Percentiles rank a stretch among this genome's conserved stretches.
These are phyloP conservation scores for Boletus sensibilis DNA, from an alignment of 768 basidiomycete genomes.

Conservation along the genomic window DNA sequence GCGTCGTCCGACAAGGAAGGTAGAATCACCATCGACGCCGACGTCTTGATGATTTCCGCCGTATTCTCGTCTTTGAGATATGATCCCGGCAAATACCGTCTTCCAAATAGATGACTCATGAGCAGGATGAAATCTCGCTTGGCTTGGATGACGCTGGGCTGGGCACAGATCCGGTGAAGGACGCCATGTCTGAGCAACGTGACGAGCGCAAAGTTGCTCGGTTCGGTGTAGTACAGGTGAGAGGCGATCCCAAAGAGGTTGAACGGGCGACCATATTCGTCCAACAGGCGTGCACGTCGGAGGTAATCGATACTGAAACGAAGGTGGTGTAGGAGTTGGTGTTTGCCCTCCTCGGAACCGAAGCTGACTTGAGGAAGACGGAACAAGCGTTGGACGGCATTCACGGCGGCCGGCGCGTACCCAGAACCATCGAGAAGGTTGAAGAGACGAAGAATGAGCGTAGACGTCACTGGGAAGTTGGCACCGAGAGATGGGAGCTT, in stretches of 20 bases:
- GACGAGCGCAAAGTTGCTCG: constrained; percentile 66
- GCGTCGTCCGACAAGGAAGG: constrained; percentile 46
- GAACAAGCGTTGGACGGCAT: constrained; percentile 52
- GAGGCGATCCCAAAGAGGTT: constrained; percentile 54
- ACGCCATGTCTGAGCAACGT: constrained; percentile 55
- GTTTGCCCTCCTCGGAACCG: constrained; percentile 49
- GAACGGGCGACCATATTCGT: constrained; percentile 53
- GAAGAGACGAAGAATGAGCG: constrained; percentile 61
- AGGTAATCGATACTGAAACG: constrained; percentile 74
- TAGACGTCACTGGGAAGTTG: constrained; percentile 66
- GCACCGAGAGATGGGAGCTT: constrained; percentile 60
- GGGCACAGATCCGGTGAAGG: constrained; percentile 54
- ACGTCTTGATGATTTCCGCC: constrained; percentile 38
- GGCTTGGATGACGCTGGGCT: constrained; percentile 39
- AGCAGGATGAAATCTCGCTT: constrained; percentile 52
- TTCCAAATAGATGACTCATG: constrained; percentile 65
- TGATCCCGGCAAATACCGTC: constrained; percentile 50
- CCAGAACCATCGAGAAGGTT: constrained; percentile 64
- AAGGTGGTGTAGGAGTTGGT: constrained; percentile 63
- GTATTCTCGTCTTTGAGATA: constrained; percentile 40
- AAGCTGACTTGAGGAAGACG: constrained; percentile 59
- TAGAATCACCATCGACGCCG: constrained; percentile 57
- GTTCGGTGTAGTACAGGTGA: constrained; percentile 64
- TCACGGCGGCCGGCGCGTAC: constrained; percentile 45
- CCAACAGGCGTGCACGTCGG: constrained; percentile 53